A percentile compares a stretch with the other conserved stretches of the same genome.
These are phyloP conservation scores for Gamsiella multidivaricata DNA, from an alignment of 192 early-diverging fungal genomes.

Conservation along the genomic window DNA sequence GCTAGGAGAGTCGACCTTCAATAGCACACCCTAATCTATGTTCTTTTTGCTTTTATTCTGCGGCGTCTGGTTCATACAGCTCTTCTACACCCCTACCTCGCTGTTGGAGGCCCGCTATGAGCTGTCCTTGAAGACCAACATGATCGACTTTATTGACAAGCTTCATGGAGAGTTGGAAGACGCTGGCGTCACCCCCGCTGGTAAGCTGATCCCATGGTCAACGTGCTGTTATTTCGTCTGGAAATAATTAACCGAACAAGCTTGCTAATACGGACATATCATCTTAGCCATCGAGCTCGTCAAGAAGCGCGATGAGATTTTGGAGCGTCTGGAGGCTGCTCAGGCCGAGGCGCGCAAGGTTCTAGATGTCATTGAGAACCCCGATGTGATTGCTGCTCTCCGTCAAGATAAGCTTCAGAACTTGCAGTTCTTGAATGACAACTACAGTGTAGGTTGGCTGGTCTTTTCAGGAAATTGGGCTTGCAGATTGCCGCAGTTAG, in stretches of 20 bases:
- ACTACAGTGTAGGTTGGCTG: constrained; percentile 73
- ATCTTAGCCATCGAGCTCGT: constrained; percentile 65
- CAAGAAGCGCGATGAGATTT: constrained; percentile 80
- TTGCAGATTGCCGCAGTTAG: neutral
- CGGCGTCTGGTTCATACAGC: too few relatives aligned
- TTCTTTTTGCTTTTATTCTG: constrained; percentile 1
- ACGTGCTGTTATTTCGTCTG: too few relatives aligned
- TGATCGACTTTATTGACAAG: constrained; percentile 93
- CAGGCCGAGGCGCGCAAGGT: constrained; percentile 83
- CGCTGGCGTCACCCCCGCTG: constrained; percentile 79
- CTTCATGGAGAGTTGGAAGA: constrained; percentile 85
- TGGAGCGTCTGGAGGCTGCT: constrained; percentile 78
- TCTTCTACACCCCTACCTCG: constrained; percentile 78
- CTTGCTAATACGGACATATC: neutral
- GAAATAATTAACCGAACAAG: too few relatives aligned
- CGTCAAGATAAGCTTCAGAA: constrained; percentile 96
- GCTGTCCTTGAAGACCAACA: constrained; percentile 87
- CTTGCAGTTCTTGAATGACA: constrained; percentile 87
- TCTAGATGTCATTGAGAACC: constrained; percentile 91
- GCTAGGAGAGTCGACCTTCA: too few relatives aligned
- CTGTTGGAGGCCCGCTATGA: constrained; percentile 91
- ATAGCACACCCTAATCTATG: too few relatives aligned
- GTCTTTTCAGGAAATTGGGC: neutral
- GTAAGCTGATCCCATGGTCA: constrained; percentile 49
- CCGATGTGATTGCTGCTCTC: constrained; percentile 86